Conservation (phyloP, 352 stramenopile species). For the Globisporangium abappressorium region DNA sequence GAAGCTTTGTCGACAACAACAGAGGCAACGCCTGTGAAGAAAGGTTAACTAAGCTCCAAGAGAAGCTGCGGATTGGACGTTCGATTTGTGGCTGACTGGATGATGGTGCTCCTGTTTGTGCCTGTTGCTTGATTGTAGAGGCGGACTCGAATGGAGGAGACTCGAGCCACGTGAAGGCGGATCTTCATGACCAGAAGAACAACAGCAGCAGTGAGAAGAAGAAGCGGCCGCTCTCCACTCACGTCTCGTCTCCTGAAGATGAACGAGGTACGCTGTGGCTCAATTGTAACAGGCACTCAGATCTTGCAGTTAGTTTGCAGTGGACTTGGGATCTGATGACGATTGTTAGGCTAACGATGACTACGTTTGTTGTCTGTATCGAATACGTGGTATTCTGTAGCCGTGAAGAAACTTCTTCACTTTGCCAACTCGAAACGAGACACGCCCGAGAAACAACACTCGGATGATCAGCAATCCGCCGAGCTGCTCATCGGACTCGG, state of each 20-base stretch:
- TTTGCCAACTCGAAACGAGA: constrained; percentile 21
- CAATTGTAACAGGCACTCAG: not conserved
- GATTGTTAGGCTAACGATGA: not conserved
- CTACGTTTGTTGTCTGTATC: not conserved
- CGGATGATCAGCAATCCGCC: constrained; percentile 53
- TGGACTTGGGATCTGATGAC: not conserved
- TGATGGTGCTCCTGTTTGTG: not conserved
- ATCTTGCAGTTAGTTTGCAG: not conserved
- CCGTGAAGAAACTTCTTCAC: constrained; percentile 29
- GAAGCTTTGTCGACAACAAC: not conserved
- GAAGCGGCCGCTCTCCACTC: not conserved
- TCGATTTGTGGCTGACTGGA: not conserved
- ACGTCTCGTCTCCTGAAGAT: constrained; percentile 9
- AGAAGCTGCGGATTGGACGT: not conserved
- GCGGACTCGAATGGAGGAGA: not conserved
- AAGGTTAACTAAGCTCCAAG: not conserved
- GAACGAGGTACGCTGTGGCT: constrained; percentile 1
- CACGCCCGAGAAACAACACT: constrained; percentile 20
- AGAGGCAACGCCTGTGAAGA: not conserved
- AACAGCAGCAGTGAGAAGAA: not conserved
- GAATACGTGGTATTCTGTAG: constrained; percentile 14
- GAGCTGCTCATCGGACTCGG: constrained; percentile 56
- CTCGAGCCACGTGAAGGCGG: not conserved
- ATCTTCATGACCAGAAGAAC: not conserved
- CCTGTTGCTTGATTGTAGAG: not conserved